Conservation (phyloP, 768 basidiomycete species). For the Arthromyces matolae region DNA sequence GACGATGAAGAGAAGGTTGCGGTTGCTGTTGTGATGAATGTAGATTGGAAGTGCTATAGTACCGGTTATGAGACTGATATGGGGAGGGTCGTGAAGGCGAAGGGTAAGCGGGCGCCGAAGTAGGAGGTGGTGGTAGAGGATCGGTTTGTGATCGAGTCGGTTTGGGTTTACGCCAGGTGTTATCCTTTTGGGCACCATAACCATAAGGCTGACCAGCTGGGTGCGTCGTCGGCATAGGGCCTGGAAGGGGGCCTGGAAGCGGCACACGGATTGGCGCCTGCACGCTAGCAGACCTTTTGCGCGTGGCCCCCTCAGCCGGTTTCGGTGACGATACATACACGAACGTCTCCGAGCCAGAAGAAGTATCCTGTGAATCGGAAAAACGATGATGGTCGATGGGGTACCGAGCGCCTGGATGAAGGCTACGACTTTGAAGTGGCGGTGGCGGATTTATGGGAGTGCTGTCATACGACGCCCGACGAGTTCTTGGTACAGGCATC, state of each 20-base stretch:
- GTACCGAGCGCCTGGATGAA: background rate
- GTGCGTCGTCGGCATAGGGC: constrained; percentile 10
- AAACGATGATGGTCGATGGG: constrained; percentile 1
- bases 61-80: background rate
- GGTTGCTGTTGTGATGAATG: background rate
- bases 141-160: background rate
- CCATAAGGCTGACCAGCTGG: too few relatives aligned
- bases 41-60: background rate
- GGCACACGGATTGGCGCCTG: constrained; percentile 3
- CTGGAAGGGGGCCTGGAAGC: background rate
- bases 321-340: background rate
- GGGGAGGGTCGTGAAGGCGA: too few relatives aligned
- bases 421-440: background rate
- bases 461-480: constrained; percentile 11
- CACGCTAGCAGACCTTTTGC: constrained; percentile 2
- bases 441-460: background rate
- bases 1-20: background rate
- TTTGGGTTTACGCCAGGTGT: background rate
- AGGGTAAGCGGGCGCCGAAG: background rate
- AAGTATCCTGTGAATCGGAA: constrained; percentile 5
- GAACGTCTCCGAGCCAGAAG: background rate
- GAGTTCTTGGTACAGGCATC: background rate
- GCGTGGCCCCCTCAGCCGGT: too few relatives aligned
- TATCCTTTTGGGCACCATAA: background rate
- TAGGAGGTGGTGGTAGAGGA: constrained; percentile 1